Evolutionary conservation across 148 eudicot genomes (phyloP).

Genomic region (Rhododendron kiyosumense): DNA sequence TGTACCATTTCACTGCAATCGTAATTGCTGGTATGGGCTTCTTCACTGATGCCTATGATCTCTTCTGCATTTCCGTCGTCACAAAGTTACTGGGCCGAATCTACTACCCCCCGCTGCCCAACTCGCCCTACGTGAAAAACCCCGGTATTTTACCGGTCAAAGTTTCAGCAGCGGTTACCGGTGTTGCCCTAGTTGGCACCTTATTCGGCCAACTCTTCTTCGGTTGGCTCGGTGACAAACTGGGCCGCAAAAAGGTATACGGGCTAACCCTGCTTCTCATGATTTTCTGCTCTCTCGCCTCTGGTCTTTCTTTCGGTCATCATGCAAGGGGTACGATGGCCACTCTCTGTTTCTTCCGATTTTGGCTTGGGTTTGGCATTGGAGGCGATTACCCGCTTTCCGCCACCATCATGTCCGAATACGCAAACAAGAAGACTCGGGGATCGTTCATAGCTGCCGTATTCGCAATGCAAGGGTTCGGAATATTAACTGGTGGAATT

Average conservation of each 20-base stretch:
- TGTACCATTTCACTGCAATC: neutral
- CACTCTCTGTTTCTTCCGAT: slow-evolving; percentile 46
- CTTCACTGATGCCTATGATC: neutral
- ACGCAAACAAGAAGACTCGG: slow-evolving; percentile 57
- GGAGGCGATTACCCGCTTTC: slow-evolving; percentile 66
- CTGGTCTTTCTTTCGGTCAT: slow-evolving; percentile 18
- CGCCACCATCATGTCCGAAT: slow-evolving; percentile 66
- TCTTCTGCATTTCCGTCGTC: neutral
- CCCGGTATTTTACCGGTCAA: neutral
- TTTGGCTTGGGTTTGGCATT: slow-evolving; percentile 64
- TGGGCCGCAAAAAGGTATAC: slow-evolving; percentile 14
- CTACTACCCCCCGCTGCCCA: neutral
- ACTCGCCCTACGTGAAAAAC: rapidly evolving
- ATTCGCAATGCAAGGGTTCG: slow-evolving; percentile 72
- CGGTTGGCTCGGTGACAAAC: neutral
- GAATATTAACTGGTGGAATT: slow-evolving; percentile 49
- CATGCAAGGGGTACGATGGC: neutral
- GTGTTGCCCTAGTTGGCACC: neutral
- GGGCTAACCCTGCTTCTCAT: slow-evolving; percentile 18
- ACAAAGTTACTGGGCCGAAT: neutral
- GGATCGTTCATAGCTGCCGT: slow-evolving; percentile 64
- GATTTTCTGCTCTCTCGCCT: slow-evolving; percentile 14
- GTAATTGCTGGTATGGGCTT: neutral
- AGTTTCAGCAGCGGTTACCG: neutral
- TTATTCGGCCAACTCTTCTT: neutral